These are phyloP conservation scores for Talaromyces sp. DNA, from an alignment of 2,329 filamentous ascomycete species.

Conservation along the genomic window DNA sequence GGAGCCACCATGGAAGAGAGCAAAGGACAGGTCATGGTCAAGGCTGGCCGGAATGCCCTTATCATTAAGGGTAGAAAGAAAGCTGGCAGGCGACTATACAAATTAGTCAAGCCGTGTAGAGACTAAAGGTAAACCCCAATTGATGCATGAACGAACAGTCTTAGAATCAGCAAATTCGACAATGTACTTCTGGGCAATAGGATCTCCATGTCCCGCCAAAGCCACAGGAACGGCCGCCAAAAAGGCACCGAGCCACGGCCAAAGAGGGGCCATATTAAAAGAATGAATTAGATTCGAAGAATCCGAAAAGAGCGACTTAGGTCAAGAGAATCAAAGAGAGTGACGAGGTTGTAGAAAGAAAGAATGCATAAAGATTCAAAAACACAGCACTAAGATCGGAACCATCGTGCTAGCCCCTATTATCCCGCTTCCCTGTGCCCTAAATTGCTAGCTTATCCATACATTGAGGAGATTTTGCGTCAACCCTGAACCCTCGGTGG, in stretches of 20 bases:
- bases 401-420: no score
- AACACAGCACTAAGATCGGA: no score
- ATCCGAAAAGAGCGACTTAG: background rate
- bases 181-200: constrained; percentile 4
- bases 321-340: background rate
- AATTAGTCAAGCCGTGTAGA: background rate
- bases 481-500: no score
- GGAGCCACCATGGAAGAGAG: constrained; percentile 12
- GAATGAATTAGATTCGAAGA: background rate
- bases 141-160: background rate
- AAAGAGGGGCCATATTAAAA: constrained; percentile 6
- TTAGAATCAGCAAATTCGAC: constrained; percentile 9
- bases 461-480: no score
- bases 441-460: no score
- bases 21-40: constrained; percentile 11
- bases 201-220: constrained; percentile 8
- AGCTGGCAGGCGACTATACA: background rate
- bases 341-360: background rate
- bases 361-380: background rate
- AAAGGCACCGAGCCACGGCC: constrained; percentile 8
- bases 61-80: constrained; percentile 3
- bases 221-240: constrained; percentile 4
- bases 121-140: background rate
- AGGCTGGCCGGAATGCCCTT: constrained; percentile 8
- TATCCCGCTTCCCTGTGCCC: no score